Conservation (phyloP, 164 flowering plant species). For the Kingdonia uniflora region DNA sequence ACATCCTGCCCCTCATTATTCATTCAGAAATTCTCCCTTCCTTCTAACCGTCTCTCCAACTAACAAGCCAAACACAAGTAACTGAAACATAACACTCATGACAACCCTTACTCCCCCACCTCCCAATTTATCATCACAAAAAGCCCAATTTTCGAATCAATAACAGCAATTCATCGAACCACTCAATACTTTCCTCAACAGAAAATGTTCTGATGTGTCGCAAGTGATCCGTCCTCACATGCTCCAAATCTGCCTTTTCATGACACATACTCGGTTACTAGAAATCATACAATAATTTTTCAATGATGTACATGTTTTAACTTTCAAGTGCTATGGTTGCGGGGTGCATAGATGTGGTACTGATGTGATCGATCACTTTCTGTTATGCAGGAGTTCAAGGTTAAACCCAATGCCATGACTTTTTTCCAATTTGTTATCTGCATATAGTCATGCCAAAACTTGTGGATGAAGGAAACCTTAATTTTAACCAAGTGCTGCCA, state of each 20-base stretch:
- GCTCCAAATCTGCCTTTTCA: slow-evolving; percentile 51
- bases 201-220: slow-evolving; percentile 24
- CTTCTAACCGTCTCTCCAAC: too few species aligned
- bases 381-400: slow-evolving; percentile 43
- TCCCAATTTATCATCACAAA: slow-evolving; percentile 8
- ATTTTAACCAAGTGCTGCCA: slow-evolving; percentile 42
- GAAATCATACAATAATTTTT: too few species aligned
- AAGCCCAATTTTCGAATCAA: neutral
- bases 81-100: slow-evolving; percentile 10
- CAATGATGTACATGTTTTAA: slow-evolving; percentile 78
- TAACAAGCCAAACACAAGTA: too few species aligned
- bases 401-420: slow-evolving; percentile 59
- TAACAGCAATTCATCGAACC: slow-evolving; percentile 25
- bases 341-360: slow-evolving; percentile 66
- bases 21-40: too few species aligned
- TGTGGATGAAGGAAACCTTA: slow-evolving; percentile 37
- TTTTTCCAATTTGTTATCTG: slow-evolving; percentile 57
- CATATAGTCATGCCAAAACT: slow-evolving; percentile 71
- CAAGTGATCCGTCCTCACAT: slow-evolving; percentile 52
- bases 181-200: slow-evolving; percentile 21
- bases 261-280: slow-evolving; percentile 45
- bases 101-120: slow-evolving; percentile 14
- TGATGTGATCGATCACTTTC: slow-evolving; percentile 49
- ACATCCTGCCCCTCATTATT: too few species aligned
- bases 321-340: slow-evolving; percentile 81